Conservation (phyloP, 768 basidiomycete genomes). For the Mycena maculata region DNA sequence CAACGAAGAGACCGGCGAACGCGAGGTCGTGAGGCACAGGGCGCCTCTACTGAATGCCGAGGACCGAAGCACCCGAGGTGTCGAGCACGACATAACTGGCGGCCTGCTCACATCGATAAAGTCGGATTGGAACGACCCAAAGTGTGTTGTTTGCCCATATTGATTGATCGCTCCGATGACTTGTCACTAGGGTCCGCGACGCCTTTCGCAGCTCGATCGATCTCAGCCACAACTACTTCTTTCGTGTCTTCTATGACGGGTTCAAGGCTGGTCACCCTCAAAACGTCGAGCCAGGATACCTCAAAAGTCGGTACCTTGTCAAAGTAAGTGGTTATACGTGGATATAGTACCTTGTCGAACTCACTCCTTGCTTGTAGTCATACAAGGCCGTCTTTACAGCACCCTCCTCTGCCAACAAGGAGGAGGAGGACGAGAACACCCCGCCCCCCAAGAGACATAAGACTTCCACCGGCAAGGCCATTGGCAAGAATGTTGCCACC, state of each 20-base stretch:
- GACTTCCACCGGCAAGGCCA: not conserved
- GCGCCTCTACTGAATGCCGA: not conserved
- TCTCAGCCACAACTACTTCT: not conserved
- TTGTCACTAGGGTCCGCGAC: not conserved
- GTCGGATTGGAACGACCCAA: slow-evolving; percentile 4
- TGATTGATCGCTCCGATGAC: not conserved
- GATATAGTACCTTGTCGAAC: not conserved
- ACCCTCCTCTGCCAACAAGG: slow-evolving; percentile 14
- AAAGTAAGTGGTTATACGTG: not conserved
- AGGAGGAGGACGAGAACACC: slow-evolving; percentile 19
- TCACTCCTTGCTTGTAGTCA: not conserved
- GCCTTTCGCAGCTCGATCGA: not conserved
- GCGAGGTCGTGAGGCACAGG: not conserved
- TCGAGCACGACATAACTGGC: slow-evolving; percentile 7
- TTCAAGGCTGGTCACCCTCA: slow-evolving; percentile 3
- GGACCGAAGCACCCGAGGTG: slow-evolving; percentile 9
- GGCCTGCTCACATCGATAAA: not conserved
- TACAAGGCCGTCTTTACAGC: slow-evolving; percentile 11
- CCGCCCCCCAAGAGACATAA: slow-evolving; percentile 9
- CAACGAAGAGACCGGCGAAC: not conserved
- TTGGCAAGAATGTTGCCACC: not conserved
- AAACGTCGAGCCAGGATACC: slow-evolving; percentile 1
- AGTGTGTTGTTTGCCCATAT: slow-evolving; percentile 3
- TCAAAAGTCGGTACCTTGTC: slow-evolving; percentile 13
- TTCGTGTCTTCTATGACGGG: slow-evolving; percentile 8